phyloP scores from a whole-genome alignment of 139 green algal genomes.

The Coelastrella sp. region DNA sequence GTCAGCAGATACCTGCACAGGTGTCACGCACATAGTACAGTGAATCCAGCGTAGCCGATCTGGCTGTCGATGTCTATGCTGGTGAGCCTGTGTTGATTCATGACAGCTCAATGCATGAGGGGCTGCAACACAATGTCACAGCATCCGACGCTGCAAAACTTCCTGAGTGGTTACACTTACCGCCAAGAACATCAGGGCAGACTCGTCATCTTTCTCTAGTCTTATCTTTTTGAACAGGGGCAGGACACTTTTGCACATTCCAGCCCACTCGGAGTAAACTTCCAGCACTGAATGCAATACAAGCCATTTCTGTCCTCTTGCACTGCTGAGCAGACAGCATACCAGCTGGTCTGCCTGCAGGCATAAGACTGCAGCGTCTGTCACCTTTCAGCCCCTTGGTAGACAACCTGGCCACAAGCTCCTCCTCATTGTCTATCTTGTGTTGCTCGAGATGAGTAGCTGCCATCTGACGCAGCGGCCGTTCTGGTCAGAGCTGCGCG shows the following conservation, averaged over 20 bases:
- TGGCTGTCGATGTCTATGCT: too few relatives aligned
- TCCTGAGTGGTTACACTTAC: constrained; percentile 31
- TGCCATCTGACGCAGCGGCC: background rate
- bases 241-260: constrained; percentile 71
- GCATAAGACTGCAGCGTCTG: background rate
- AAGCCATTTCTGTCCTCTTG: too few relatives aligned
- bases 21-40: background rate
- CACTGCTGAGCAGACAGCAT: background rate
- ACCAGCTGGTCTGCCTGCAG: background rate
- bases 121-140: background rate
- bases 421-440: constrained; percentile 41
- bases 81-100: too few relatives aligned
- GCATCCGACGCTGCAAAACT: background rate
- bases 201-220: constrained; percentile 76
- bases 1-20: constrained; percentile 54
- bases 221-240: constrained; percentile 68
- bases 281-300: constrained; percentile 60
- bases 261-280: constrained; percentile 69
- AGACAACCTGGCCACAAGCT: constrained; percentile 44
- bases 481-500: too few relatives aligned
- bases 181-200: constrained; percentile 66
- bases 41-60: too few relatives aligned
- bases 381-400: constrained; percentile 60
- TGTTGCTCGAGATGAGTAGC: background rate
- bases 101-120: background rate